phyloP scores from a whole-genome alignment of 2,329 filamentous ascomycete genomes.

The Blastomyces percursus region DNA sequence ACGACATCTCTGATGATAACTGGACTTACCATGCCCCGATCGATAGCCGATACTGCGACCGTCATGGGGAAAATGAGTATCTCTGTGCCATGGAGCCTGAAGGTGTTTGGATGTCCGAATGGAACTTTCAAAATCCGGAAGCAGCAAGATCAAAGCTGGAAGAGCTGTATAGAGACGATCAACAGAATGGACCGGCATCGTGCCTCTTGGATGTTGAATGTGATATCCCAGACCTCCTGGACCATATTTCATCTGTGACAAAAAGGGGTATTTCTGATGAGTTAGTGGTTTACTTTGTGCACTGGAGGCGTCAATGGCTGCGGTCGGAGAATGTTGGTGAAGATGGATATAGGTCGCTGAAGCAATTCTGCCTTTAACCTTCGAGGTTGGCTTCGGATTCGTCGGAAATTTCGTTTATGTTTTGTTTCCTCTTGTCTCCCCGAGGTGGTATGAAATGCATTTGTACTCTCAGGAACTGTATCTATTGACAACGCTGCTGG shows the following conservation, averaged over 20 bases:
- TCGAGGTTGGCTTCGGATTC: background rate
- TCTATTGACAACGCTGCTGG: background rate
- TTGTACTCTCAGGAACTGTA: background rate
- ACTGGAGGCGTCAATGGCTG: background rate
- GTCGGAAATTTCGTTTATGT: background rate
- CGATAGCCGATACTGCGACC: background rate
- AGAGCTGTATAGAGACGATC: background rate
- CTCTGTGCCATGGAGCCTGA: background rate
- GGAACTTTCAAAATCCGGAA: background rate
- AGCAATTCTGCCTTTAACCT: background rate
- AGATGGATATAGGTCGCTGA: background rate
- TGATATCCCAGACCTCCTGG: background rate
- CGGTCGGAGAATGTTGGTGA: background rate
- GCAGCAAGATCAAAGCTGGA: slow-evolving; percentile 1
- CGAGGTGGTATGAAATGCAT: background rate
- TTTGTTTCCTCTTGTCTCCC: background rate
- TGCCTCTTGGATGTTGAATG: background rate
- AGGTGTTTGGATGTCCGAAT: background rate
- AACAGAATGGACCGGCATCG: background rate
- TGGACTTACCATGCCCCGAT: background rate
- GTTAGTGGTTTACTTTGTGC: background rate
- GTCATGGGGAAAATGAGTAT: background rate
- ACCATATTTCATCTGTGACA: background rate
- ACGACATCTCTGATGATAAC: background rate
- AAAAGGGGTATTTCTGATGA: background rate